These are phyloP conservation scores for Calonectria crousiana DNA, from an alignment of 2,329 filamentous ascomycete species.

Conservation along the genomic window DNA sequence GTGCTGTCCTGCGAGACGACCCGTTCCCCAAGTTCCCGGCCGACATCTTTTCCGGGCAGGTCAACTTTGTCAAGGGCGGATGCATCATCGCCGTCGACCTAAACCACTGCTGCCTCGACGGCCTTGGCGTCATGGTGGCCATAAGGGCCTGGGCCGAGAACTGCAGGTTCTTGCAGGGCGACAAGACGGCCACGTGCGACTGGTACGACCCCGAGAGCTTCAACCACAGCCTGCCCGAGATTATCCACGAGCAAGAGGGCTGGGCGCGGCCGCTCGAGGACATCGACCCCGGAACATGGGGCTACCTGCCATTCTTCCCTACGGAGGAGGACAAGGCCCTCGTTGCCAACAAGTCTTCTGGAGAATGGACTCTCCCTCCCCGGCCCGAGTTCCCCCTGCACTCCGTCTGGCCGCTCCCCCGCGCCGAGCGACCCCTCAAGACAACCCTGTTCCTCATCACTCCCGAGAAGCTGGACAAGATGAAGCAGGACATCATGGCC, in stretches of 20 bases:
- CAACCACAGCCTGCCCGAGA: constrained; percentile 44
- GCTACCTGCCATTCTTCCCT: constrained; percentile 40
- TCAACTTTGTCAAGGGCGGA: constrained; percentile 48
- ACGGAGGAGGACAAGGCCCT: not conserved
- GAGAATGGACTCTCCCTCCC: constrained; percentile 28
- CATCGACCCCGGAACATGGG: constrained; percentile 44
- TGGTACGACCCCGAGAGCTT: constrained; percentile 48
- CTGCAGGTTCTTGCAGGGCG: constrained; percentile 45
- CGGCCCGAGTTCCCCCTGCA: constrained; percentile 43
- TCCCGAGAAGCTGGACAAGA: constrained; percentile 41
- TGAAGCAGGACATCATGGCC: constrained; percentile 46
- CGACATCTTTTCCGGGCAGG: constrained; percentile 46
- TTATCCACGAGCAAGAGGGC: constrained; percentile 44
- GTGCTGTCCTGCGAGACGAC: constrained; percentile 37
- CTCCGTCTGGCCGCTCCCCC: constrained; percentile 45
- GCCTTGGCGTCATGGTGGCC: constrained; percentile 44
- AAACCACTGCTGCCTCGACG: constrained; percentile 46
- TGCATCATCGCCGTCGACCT: constrained; percentile 45
- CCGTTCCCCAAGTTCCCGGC: constrained; percentile 43
- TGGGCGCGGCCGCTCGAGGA: constrained; percentile 34
- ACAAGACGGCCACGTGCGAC: constrained; percentile 38
- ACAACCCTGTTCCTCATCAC: constrained; percentile 49
- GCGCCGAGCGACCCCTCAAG: constrained; percentile 40
- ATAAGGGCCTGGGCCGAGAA: constrained; percentile 48
- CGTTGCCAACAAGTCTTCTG: not conserved